These are phyloP conservation scores for Rhodosporidiobolus sp. DNA, from an alignment of 768 basidiomycete species.

Conservation along the genomic window DNA sequence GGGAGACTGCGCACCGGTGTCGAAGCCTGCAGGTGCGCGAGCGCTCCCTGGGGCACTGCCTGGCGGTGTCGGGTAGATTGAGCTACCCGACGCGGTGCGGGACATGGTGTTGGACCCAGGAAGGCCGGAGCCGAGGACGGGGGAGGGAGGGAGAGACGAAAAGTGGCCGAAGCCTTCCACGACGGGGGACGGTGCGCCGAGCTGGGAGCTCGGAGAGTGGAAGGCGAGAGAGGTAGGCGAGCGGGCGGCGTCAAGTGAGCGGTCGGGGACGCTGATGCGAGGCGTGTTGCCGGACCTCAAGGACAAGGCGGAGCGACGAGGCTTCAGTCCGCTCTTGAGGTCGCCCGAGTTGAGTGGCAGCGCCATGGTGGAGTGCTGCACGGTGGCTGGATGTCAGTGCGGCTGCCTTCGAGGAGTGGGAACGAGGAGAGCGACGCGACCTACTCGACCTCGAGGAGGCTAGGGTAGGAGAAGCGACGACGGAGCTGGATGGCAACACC, in stretches of 20 bases:
- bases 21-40: slow-evolving; percentile 7
- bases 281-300: slow-evolving; percentile 4
- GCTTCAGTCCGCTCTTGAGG: not conserved
- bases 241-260: not conserved
- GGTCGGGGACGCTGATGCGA: not conserved
- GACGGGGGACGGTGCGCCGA: not conserved
- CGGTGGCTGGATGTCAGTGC: not conserved
- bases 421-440: too few relatives aligned
- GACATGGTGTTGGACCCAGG: not conserved
- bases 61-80: slow-evolving; percentile 25
- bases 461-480: too few relatives aligned
- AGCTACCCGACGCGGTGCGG: not conserved
- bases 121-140: not conserved
- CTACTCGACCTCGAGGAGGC: too few relatives aligned
- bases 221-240: slow-evolving; percentile 10
- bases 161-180: slow-evolving; percentile 13
- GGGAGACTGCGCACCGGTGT: slow-evolving; percentile 3
- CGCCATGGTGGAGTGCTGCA: not conserved
- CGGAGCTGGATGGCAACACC: too few relatives aligned
- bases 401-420: too few relatives aligned
- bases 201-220: slow-evolving; percentile 7
- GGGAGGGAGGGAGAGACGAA: not conserved
- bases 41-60: slow-evolving; percentile 8
- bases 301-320: not conserved
- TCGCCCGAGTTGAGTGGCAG: slow-evolving; percentile 11